Evolutionary conservation across 257 asterid species (phyloP), one percentile per base, ranked within the genome.

Genomic region (Solanum commersonii): DNA sequence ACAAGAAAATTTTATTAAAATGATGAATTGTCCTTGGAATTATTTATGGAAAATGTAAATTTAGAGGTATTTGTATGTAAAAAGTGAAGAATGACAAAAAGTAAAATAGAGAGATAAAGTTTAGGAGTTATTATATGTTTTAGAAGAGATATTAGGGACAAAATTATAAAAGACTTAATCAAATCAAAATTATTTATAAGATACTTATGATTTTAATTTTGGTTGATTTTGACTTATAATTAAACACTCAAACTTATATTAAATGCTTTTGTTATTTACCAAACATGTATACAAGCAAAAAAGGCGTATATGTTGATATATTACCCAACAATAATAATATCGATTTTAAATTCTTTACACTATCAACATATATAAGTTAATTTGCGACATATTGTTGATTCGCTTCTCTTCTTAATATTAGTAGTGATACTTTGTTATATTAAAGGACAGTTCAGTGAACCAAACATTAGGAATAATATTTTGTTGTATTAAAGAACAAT

Each of bases 371-470:
- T 49, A 15, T 16, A 52, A 52, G 0, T 16, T 52, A 16, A 16
- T 52, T 52, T 49, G 60, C 1, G 60, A 16, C n/a, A 18, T 18
- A 52, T 6, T 18, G 0, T 56, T 56, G n/a, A 56, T 56, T 2
- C 63, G 9, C 63, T 56, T 56, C 63, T 56, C 63, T 18, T 18
- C 10, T 6, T 18, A 56, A 56, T 1, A 4, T 52, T 52, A 18
- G n/a, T 4, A 52, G n/a, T 16, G 2, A 52, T 52, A 52, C 2
- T 16, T 52, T 52, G 10, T 52, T 52, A 3, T 16, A 52, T 52
- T 52, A 52, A 5, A 52, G 1, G 9, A 0, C 7, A 16, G 23
- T 14, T 46, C 0, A 5, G 7, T 13, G 0, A 5, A 46, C 59
- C 1, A 46, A 46, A 46, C 0, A 40, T 40, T 40, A 0, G 5